A percentile compares a stretch with the other conserved stretches of the same genome.
Conservation (phyloP, 1,139 yeast genomes). For the Kodamaea suecica region DNA sequence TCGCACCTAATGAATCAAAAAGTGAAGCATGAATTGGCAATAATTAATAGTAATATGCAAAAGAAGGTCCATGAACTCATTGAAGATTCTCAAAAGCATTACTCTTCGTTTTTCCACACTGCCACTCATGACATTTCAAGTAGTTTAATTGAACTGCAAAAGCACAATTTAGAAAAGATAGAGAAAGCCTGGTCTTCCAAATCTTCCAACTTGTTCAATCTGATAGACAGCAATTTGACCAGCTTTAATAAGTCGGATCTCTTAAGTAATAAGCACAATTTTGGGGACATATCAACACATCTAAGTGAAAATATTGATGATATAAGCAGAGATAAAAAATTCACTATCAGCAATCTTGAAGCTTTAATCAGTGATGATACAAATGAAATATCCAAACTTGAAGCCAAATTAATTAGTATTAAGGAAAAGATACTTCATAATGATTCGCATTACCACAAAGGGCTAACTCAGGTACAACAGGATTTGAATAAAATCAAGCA, state of each 20-base stretch:
- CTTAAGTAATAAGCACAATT: not conserved
- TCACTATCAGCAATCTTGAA: slow-evolving; percentile 5
- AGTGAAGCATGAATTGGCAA: slow-evolving; percentile 6
- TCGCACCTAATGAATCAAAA: slow-evolving; percentile 8
- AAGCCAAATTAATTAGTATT: slow-evolving; percentile 8
- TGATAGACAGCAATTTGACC: not conserved
- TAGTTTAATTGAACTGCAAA: not conserved
- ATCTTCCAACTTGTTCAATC: not conserved
- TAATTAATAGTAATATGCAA: slow-evolving; percentile 5
- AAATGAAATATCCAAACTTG: slow-evolving; percentile 4
- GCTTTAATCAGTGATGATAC: slow-evolving; percentile 5
- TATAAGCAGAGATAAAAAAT: slow-evolving; percentile 6
- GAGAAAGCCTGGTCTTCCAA: not conserved
- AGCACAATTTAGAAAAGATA: not conserved
- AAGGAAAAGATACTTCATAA: slow-evolving; percentile 11
- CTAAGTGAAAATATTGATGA: slow-evolving; percentile 8
- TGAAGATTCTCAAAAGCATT: slow-evolving; percentile 3
- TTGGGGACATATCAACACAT: not conserved
- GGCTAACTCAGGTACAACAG: slow-evolving; percentile 9
- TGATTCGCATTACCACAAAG: slow-evolving; percentile 10
- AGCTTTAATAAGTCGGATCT: not conserved
- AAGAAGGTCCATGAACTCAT: slow-evolving; percentile 3
- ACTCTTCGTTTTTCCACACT: slow-evolving; percentile 7
- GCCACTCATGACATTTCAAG: not conserved
- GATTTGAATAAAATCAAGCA: slow-evolving; percentile 14